Evolutionary conservation across 257 asterid genomes (phyloP).

Genomic region (Linaria vulgaris): DNA sequence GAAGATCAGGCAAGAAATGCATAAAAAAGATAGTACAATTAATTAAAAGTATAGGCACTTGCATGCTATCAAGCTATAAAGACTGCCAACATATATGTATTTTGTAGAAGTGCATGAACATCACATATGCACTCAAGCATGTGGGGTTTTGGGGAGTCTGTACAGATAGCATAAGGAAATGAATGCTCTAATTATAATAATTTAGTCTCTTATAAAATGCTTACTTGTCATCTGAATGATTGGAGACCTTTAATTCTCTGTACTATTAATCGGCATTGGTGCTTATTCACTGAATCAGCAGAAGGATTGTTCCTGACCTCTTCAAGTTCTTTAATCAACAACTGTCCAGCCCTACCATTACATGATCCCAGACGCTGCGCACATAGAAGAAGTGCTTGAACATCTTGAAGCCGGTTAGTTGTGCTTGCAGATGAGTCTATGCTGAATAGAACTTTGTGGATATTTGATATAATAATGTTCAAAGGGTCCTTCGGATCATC

Average conservation of each 20-base stretch:
- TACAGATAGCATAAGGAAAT: background rate
- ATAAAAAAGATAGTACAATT: conserved; percentile 4
- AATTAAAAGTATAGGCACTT: background rate
- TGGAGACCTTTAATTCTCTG: conserved; percentile 68
- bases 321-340: conserved; percentile 82
- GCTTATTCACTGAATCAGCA: conserved; percentile 93
- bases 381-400: conserved; percentile 87
- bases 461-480: conserved; percentile 64
- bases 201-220: conserved; percentile 30
- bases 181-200: conserved; percentile 5
- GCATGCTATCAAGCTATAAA: background rate
- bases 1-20: conserved; percentile 25
- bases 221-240: conserved; percentile 76
- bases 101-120: background rate
- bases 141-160: background rate
- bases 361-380: conserved; percentile 86
- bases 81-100: background rate
- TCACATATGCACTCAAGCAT: background rate
- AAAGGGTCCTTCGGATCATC: conserved; percentile 88
- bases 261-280: conserved; percentile 74
- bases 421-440: conserved; percentile 67
- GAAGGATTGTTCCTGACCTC: conserved; percentile 63
- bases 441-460: conserved; percentile 70
- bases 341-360: conserved; percentile 77
- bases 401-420: conserved; percentile 80